These are phyloP conservation scores for Microcos paniculata DNA, from an alignment of 345 rosid species.

Conservation along the genomic window DNA sequence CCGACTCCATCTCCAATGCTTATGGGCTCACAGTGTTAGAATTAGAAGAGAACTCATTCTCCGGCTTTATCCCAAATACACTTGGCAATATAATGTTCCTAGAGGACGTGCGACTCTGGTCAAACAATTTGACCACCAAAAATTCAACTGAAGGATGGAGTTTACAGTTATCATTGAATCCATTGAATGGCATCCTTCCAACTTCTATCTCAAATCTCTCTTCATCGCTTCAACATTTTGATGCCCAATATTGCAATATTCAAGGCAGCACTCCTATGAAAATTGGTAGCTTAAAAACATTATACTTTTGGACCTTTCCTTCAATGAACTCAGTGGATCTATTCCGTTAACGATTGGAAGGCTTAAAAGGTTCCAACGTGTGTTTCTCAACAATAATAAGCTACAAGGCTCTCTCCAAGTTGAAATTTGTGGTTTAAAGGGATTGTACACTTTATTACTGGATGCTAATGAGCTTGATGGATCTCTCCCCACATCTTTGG, in stretches of 20 bases:
- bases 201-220: slow-evolving; percentile 16
- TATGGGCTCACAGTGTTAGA: background rate
- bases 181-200: slow-evolving; percentile 1
- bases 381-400: background rate
- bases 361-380: slow-evolving; percentile 5
- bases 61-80: background rate
- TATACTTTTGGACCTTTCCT: background rate
- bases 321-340: background rate
- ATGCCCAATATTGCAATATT: background rate
- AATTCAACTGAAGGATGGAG: background rate
- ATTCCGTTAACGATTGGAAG: slow-evolving; percentile 14
- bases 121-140: background rate
- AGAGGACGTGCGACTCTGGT: fast-evolving
- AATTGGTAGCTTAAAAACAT: slow-evolving; percentile 7
- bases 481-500: background rate
- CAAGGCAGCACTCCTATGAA: slow-evolving; percentile 9
- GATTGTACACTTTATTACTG: background rate
- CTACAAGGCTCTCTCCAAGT: background rate
- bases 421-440: background rate
- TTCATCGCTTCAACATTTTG: slow-evolving; percentile 3
- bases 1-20: slow-evolving; percentile 2
- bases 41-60: background rate
- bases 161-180: background rate
- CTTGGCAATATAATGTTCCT: background rate
- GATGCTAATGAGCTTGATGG: background rate